Evolutionary conservation across 1,284 basidiomycete species (phyloP).

Genomic region (Tilletia walkeri): DNA sequence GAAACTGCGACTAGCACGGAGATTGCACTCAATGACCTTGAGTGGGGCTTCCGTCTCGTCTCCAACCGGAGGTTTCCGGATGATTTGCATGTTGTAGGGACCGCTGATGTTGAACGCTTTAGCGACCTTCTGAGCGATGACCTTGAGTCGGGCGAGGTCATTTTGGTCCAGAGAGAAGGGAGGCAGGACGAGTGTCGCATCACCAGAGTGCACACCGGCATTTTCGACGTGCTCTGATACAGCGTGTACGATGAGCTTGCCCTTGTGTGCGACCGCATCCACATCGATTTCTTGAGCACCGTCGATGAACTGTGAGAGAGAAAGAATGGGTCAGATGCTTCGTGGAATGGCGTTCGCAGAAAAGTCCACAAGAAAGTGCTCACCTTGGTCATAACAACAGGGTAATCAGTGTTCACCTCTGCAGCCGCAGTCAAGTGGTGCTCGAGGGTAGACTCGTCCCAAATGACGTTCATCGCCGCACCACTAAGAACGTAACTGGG

Average conservation of each 20-base stretch:
- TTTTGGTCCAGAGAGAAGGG: slow-evolving; percentile 75
- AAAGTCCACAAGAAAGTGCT: neutral
- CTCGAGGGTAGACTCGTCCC: slow-evolving; percentile 82
- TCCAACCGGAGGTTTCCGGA: slow-evolving; percentile 72
- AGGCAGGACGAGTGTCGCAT: slow-evolving; percentile 96
- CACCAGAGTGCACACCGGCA: slow-evolving; percentile 97
- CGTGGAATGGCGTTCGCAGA: neutral
- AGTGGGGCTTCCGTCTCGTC: slow-evolving; percentile 67
- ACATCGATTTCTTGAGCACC: slow-evolving; percentile 97
- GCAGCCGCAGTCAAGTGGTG: slow-evolving; percentile 92
- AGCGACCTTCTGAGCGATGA: slow-evolving; percentile 90
- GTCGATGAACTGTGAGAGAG: slow-evolving; percentile 72
- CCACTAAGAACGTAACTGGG: slow-evolving; percentile 85
- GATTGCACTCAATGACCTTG: slow-evolving; percentile 98
- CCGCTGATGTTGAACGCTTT: slow-evolving; percentile 92
- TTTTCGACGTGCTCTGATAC: slow-evolving; percentile 99
- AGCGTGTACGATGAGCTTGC: slow-evolving; percentile 90
- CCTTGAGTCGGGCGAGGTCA: slow-evolving; percentile 83
- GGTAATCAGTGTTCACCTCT: slow-evolving; percentile 91
- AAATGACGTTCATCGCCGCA: slow-evolving; percentile 98
- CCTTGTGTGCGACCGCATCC: slow-evolving; percentile 92
- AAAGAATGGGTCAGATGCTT: neutral
- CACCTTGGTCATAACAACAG: slow-evolving; percentile 88
- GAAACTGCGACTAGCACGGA: slow-evolving; percentile 96
- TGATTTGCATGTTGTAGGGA: slow-evolving; percentile 99